Base-by-base conservation (phyloP, 2,329 filamentous ascomycete genomes). In the Cladorrhinum sp. region DNA sequence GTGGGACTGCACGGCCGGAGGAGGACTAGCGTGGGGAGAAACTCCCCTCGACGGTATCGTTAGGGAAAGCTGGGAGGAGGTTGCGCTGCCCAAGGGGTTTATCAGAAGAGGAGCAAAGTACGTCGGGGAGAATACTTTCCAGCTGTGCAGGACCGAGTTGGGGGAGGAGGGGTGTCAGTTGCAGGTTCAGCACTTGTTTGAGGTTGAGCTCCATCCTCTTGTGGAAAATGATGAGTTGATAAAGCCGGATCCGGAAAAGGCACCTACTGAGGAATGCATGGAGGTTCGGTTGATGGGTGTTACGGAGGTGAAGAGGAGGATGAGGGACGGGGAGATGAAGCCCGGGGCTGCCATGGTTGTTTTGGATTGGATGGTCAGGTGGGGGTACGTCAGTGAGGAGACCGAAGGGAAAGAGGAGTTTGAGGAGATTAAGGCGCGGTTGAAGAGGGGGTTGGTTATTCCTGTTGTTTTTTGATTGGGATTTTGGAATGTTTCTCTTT, bases 91-190 rank as follows among this genome's bases (percentile, higher is more conserved):
- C 3, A n/a, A 13, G 12, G 18, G 12, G 2, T 25, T 16, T 3
- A 22, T 41, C 3, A 32, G 32, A 4, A 12, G 10, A 2, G 12
- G 25, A 10, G 52, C 52, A 5, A 24, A 16, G 8, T 25, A 25
- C 7, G 13, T 45, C 13, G 52, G 52, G 8, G 52, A 55, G 23
- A 55, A 45, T 24, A 23, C 32, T 2, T 23, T 55, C 3, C 32
- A 45, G 52, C 23, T 55, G 3, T 45, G 32, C 12, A 36, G 41
- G 32, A 55, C 52, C 20, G 52, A 55, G 23, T 6, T 55, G 16
- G 52, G 52, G 36, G 52, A 55, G 36, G 52, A 55, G 12, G 52
- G 52, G 5, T 55, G 52, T 12, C 52, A 55, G 36, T 45, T 55
- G 52, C 52, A 55, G 52, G 20, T 45, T n/a, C 52, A 55, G 16